Percentiles rank a stretch among this genome's conserved stretches.
phyloP scores from a whole-genome alignment of 345 rosid species.

The Arabis hirsuta region DNA sequence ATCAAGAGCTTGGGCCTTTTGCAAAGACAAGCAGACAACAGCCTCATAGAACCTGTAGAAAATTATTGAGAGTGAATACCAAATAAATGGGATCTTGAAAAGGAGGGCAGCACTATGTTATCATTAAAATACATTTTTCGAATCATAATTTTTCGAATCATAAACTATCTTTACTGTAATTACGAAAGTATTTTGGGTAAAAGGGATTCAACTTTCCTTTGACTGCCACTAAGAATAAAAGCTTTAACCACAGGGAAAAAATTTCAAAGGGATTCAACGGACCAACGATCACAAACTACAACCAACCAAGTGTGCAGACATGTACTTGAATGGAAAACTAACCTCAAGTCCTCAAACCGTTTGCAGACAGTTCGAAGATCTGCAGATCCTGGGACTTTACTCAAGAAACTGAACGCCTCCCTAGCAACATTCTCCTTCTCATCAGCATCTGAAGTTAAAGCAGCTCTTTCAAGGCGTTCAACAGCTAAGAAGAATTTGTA shows the following conservation, averaged over 20 bases:
- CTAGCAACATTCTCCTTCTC: constrained; percentile 89
- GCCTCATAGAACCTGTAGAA: constrained; percentile 96
- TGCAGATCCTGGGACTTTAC: constrained; percentile 94
- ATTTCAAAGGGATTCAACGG: neutral
- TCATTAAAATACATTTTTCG: neutral
- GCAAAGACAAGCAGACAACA: constrained; percentile 89
- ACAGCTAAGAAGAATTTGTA: constrained; percentile 97
- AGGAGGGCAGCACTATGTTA: constrained; percentile 5
- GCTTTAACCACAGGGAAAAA: constrained; percentile 11
- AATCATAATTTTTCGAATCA: constrained; percentile 4
- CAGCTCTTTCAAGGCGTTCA: constrained; percentile 94
- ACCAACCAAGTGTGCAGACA: constrained; percentile 29
- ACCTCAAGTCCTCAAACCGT: constrained; percentile 95
- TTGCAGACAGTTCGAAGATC: constrained; percentile 93
- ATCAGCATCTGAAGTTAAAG: constrained; percentile 58
- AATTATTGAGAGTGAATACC: constrained; percentile 10
- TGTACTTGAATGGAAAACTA: constrained; percentile 43
- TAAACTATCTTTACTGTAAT: constrained; percentile 7
- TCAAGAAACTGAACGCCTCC: constrained; percentile 82
- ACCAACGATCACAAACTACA: constrained; percentile 8
- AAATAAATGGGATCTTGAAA: constrained; percentile 13
- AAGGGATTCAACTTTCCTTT: constrained; percentile 1
- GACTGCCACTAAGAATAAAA: constrained; percentile 19
- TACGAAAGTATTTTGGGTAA: constrained; percentile 2
- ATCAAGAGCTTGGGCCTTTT: constrained; percentile 91